A percentile compares a stretch with the other conserved stretches of the same genome.
These are phyloP conservation scores for Fusarium lyarnte DNA, from an alignment of 2,329 filamentous ascomycete genomes.

Conservation along the genomic window DNA sequence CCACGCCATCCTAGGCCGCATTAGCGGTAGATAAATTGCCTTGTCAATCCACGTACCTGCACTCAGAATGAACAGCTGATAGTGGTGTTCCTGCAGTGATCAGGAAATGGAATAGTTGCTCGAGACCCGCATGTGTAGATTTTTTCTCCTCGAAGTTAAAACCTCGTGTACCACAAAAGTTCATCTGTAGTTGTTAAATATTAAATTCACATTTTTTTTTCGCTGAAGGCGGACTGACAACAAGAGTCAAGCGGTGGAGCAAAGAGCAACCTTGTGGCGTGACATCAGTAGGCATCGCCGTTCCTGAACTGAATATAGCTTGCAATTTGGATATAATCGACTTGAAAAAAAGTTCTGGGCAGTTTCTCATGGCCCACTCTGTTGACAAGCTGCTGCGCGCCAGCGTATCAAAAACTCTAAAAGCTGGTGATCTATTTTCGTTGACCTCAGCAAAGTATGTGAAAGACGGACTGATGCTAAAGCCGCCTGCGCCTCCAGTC, in stretches of 20 bases:
- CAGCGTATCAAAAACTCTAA: neutral
- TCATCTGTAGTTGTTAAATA: too few relatives aligned
- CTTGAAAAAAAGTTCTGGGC: neutral
- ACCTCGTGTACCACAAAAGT: too few relatives aligned
- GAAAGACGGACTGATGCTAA: neutral
- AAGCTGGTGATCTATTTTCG: fast-evolving
- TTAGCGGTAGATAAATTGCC: fast-evolving
- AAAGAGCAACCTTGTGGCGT: fast-evolving
- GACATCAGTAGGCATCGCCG: neutral
- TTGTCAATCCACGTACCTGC: fast-evolving
- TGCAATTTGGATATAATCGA: neutral
- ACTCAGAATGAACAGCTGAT: fast-evolving
- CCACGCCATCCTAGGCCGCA: neutral
- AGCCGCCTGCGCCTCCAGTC: neutral
- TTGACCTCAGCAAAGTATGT: neutral
- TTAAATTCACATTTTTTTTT: too few relatives aligned
- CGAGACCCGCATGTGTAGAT: neutral
- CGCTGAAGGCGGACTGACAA: neutral
- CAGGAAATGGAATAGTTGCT: neutral
- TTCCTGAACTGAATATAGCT: neutral
- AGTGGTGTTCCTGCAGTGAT: neutral
- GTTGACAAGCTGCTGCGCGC: fast-evolving
- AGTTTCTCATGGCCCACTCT: neutral
- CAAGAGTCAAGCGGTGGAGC: fast-evolving
- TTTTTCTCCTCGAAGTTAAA: too few relatives aligned